A percentile compares a stretch with the other conserved stretches of the same genome.
phyloP scores from a whole-genome alignment of 225 moss, liverwort and hornwort genomes.

The Sphagnum contortum region DNA sequence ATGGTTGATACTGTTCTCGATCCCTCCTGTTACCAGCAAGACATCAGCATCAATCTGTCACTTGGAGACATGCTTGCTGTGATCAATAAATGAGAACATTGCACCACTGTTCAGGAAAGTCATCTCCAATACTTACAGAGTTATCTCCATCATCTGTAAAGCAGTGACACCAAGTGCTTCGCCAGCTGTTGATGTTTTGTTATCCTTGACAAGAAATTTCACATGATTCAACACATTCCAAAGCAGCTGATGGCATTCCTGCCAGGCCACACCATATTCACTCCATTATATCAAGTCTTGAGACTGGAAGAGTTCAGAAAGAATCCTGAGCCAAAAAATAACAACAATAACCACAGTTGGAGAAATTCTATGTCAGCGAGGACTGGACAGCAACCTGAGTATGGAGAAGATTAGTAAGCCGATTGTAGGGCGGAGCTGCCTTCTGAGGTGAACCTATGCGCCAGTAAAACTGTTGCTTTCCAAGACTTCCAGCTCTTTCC shows the following conservation, averaged over 20 bases:
- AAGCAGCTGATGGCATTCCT: conserved; percentile 87
- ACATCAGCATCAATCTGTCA: too few relatives aligned
- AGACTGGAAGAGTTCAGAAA: too few relatives aligned
- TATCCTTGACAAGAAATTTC: conserved; percentile 46
- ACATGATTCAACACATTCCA: conserved; percentile 80
- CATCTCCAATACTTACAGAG: neutral
- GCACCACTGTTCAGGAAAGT: too few relatives aligned
- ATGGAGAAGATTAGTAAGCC: conserved; percentile 63
- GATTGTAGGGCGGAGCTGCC: conserved; percentile 64
- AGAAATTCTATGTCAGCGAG: too few relatives aligned
- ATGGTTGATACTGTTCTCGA: too few relatives aligned
- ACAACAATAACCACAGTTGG: too few relatives aligned
- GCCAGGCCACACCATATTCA: conserved; percentile 5
- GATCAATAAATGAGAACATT: too few relatives aligned
- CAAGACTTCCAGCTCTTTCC: conserved; percentile 86
- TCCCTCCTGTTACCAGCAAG: too few relatives aligned
- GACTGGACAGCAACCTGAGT: conserved; percentile 42
- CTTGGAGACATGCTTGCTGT: too few relatives aligned
- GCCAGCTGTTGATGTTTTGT: conserved; percentile 66
- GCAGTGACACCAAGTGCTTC: conserved; percentile 90
- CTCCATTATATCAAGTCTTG: too few relatives aligned
- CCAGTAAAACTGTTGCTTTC: conserved; percentile 74
- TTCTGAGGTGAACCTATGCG: conserved; percentile 49
- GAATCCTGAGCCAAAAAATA: too few relatives aligned
- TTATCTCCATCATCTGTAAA: conserved; percentile 79